Evolutionary conservation across 2,329 filamentous ascomycete genomes (phyloP), one percentile per base, ranked within the genome.

Genomic region (Sporothrix pallida): DNA sequence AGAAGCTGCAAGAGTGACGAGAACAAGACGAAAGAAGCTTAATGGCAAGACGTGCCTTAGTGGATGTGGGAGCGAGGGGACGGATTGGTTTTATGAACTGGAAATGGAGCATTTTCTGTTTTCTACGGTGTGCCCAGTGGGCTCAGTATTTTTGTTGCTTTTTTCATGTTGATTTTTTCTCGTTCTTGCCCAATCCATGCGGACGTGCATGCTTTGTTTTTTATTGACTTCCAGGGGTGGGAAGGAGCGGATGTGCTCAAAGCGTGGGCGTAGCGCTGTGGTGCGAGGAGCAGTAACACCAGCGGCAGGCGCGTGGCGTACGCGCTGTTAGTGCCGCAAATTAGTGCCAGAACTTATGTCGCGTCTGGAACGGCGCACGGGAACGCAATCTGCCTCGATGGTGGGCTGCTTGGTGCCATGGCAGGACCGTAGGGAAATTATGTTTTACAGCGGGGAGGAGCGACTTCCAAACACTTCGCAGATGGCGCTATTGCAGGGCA

Each of bases 211-310:
- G 54, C 37, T 69, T 72, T 56, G 71, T 70, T 54, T 71, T 70
- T 70, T 73, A 72, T 76, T 74, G 75, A 74, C 75, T 75, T 70
- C 71, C 73, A 75, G 74, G 74, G 75, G 75, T 69, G 58, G 60
- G 48, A 42, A 74, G 69, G 63, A 70, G 73, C 71, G 68, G 68
- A 56, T 63, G 65, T 56, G 20, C 26, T 48, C 70, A 48, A 46
- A 48, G 62, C 31, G 65, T 12, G 31, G 54, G 70, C 37, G 50
- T 68, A 63, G 72, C 65, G 72, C 65, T 60, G 48, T 23, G 31
- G 17, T 71, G 31, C 31, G 7, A 37, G 31, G 4, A 44, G 20
- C 26, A 62, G 54, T 67, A 20, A 44, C 56, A 50, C 42, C 52
- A 62, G 26, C 56, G 50, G 62, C 69, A 48, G 68, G 65, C 73